Percentiles rank a stretch among this genome's conserved stretches.
These are phyloP conservation scores for Lipomyces oligophaga DNA, from an alignment of 805 yeast genomes.

Conservation along the genomic window DNA sequence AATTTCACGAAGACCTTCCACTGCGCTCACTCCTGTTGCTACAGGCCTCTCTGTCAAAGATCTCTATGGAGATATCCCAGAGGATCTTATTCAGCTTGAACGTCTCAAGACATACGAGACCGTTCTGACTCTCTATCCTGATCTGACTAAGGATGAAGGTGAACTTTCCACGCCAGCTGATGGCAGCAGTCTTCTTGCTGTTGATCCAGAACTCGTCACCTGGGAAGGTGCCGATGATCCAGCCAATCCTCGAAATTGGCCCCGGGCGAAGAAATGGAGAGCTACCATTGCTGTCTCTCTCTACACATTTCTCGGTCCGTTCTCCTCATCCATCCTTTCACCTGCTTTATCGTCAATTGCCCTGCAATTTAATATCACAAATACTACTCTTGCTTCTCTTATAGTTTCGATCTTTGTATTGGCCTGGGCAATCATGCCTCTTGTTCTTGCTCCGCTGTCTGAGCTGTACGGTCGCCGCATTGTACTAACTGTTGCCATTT, in stretches of 20 bases:
- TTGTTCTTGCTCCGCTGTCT: constrained; percentile 81
- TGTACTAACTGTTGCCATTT: constrained; percentile 40
- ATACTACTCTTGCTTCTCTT: constrained; percentile 35
- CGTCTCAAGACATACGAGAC: constrained; percentile 14
- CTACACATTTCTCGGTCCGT: constrained; percentile 58
- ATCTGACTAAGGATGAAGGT: constrained; percentile 5
- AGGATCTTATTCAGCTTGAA: constrained; percentile 10
- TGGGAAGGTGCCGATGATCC: constrained; percentile 82
- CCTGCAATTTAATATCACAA: constrained; percentile 43
- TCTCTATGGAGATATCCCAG: constrained; percentile 13
- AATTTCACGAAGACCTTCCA: constrained; percentile 15
- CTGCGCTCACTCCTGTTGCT: constrained; percentile 11
- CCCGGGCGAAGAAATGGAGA: constrained; percentile 40
- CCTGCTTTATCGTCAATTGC: constrained; percentile 56
- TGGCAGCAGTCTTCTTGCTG: constrained; percentile 7
- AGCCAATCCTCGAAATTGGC: constrained; percentile 72
- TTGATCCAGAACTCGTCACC: constrained; percentile 60
- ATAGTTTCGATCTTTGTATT: constrained; percentile 59
- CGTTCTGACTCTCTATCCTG: constrained; percentile 7
- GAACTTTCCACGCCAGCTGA: constrained; percentile 13
- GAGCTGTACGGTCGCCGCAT: constrained; percentile 68
- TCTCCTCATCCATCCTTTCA: constrained; percentile 59
- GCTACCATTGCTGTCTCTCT: constrained; percentile 48
- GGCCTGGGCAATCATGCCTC: constrained; percentile 90
- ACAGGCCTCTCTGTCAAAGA: constrained; percentile 11